A percentile compares a stretch with the other conserved stretches of the same genome.
Conservation (phyloP, 192 early-diverging fungal genomes). For the Coemansia sp. region DNA sequence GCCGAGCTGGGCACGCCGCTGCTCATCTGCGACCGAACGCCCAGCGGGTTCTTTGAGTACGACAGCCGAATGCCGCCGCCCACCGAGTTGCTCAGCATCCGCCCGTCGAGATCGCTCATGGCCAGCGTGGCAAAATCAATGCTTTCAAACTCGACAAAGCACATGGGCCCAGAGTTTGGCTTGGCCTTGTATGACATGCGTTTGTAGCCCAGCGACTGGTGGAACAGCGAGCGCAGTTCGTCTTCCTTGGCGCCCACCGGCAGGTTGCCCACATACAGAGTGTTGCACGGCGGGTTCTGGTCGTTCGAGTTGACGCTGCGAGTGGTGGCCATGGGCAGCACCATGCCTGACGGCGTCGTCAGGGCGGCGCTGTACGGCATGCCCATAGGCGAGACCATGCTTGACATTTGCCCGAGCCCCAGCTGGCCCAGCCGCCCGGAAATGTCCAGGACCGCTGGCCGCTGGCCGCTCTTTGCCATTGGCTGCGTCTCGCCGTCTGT, state of each 20-base stretch:
- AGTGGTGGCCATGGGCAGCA: slow-evolving; percentile 52
- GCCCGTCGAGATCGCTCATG: slow-evolving; percentile 82
- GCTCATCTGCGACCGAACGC: slow-evolving; percentile 65
- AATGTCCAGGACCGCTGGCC: slow-evolving; percentile 51
- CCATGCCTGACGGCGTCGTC: slow-evolving; percentile 40
- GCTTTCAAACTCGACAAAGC: slow-evolving; percentile 99
- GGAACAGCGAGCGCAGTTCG: slow-evolving; percentile 83
- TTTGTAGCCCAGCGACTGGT: slow-evolving; percentile 80
- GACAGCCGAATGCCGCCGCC: slow-evolving; percentile 94
- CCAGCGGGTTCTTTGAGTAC: slow-evolving; percentile 96
- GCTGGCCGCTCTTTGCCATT: slow-evolving; percentile 37
- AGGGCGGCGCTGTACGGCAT: slow-evolving; percentile 40
- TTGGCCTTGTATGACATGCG: slow-evolving; percentile 85
- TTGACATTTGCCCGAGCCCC: slow-evolving; percentile 41
- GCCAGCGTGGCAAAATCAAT: slow-evolving; percentile 88
- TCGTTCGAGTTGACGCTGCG: slow-evolving; percentile 68
- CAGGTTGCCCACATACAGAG: slow-evolving; percentile 97
- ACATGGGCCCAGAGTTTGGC: slow-evolving; percentile 91
- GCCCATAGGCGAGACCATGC: slow-evolving; percentile 43
- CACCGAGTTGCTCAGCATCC: slow-evolving; percentile 77
- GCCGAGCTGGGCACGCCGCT: slow-evolving; percentile 5
- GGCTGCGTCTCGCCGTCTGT: slow-evolving; percentile 36
- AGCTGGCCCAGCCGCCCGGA: slow-evolving; percentile 43
- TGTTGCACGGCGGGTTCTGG: slow-evolving; percentile 99
- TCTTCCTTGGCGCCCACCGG: slow-evolving; percentile 86